Percentiles rank a stretch among this genome's conserved stretches.
These are phyloP conservation scores for Tylopilus intermedius DNA, from an alignment of 768 basidiomycete species.

Conservation along the genomic window DNA sequence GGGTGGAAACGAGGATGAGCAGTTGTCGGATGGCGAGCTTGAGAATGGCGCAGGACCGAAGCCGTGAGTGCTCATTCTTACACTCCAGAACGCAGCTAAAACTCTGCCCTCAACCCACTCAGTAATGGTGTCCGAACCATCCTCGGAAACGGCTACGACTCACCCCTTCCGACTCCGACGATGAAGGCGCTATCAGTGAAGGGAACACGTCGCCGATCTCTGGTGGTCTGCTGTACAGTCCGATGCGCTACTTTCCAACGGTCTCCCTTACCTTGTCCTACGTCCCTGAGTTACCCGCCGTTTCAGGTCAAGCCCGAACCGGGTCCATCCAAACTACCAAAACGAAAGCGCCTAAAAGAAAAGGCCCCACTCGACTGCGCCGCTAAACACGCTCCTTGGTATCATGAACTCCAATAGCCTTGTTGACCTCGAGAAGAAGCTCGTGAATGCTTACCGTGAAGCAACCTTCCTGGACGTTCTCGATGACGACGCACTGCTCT, in stretches of 20 bases:
- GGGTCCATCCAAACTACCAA: conserved; percentile 6
- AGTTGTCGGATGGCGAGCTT: conserved; percentile 15
- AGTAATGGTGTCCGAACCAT: conserved; percentile 23
- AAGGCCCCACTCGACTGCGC: conserved; percentile 11
- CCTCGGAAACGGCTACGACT: conserved; percentile 62
- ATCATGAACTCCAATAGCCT: conserved; percentile 78
- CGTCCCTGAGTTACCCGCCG: conserved; percentile 4
- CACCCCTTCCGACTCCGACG: conserved; percentile 36
- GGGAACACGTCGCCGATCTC: conserved; percentile 42
- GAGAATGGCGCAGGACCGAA: conserved; percentile 51
- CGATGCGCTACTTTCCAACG: conserved; percentile 57
- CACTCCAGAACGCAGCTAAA: not conserved
- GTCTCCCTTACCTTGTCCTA: conserved; percentile 50
- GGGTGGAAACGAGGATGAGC: conserved; percentile 35
- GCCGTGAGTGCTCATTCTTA: conserved; percentile 19
- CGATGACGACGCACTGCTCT: conserved; percentile 51
- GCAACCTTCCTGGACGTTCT: conserved; percentile 43
- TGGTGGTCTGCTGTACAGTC: conserved; percentile 77
- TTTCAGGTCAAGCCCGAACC: conserved; percentile 13
- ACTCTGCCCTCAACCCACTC: not conserved
- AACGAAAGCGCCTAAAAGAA: conserved; percentile 26
- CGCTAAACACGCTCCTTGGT: conserved; percentile 49
- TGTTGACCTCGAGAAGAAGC: conserved; percentile 78
- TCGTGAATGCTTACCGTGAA: conserved; percentile 78
- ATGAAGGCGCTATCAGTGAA: conserved; percentile 25